Evolutionary conservation across 257 asterid species (phyloP), one percentile per base, ranked within the genome.

Genomic region (Salvia hispanica): DNA sequence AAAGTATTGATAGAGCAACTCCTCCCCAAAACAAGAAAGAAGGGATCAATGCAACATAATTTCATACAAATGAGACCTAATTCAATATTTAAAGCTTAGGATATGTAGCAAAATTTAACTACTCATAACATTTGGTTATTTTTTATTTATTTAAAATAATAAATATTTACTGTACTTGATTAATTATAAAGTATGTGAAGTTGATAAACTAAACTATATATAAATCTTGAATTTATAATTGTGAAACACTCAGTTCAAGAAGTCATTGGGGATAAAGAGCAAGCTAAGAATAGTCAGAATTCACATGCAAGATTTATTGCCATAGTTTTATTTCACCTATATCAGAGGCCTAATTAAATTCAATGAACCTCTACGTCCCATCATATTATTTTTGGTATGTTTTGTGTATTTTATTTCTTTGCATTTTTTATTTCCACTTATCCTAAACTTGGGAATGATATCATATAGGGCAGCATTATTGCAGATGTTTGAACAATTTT

Each of bases 291-390:
- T 13, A 57, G 62, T 57, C 67, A 58, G 73, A 31, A 40, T 14
- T 66, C 77, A 66, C 77, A 66, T 73, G 77, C 64, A 37, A 50
- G 21, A 73, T 48, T 61, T 65, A 65, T 58, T 58, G 45, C 21
- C 40, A 66, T 44, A 63, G 57, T 55, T 65, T 65, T 39, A n/a
- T 58, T 37, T 58, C 67, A 65, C 67, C 72, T 37, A 56, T 15
- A 56, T 45, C 3, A 9, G 28, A 60, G 10, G 14, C 58, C 75
- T 14, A 25, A 25, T 25, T 25, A 14, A 61, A 71, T 62, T 61
- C 13, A 71, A 71, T 62, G 64, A 14, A 52, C 75, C 64, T 25
- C 31, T 50, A 42, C 63, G 36, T 48, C 59, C 36, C 42, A 71
- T 60, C 47, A 51, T 40, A 51, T 51, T n/a, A 58, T 7, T 58